phyloP scores from a whole-genome alignment of 495 filamentous ascomycete genomes.

The Cercophora samala region DNA sequence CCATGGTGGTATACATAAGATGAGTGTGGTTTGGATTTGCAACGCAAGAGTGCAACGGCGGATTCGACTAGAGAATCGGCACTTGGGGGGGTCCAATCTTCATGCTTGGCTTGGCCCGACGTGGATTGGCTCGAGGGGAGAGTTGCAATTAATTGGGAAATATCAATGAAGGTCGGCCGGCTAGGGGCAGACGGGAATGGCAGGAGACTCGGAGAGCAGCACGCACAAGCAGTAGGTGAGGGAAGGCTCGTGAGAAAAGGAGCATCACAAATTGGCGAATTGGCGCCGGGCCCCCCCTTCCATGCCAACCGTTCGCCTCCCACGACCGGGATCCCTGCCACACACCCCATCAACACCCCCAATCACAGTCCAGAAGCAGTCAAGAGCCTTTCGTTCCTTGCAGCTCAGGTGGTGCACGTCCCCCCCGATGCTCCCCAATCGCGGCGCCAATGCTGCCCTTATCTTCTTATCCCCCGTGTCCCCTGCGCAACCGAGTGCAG shows the following conservation, averaged over 20 bases:
- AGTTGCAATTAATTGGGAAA: conserved; percentile 14
- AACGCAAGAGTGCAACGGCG: conserved; percentile 10
- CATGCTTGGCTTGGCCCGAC: conserved; percentile 11
- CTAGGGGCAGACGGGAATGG: not conserved
- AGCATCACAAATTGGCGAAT: conserved; percentile 3
- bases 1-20: conserved; percentile 29
- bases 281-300: not conserved
- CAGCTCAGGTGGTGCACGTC: conserved; percentile 5
- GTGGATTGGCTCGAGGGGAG: conserved; percentile 14
- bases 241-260: not conserved
- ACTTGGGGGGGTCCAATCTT: conserved; percentile 1
- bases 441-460: conserved; percentile 1
- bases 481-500: conserved; percentile 8
- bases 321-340: not conserved
- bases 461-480: conserved; percentile 1
- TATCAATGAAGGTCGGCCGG: not conserved
- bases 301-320: not conserved
- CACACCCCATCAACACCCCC: not conserved
- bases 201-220: conserved; percentile 2
- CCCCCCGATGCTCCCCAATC: not conserved
- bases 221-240: too few relatives aligned
- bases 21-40: not conserved
- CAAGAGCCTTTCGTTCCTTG: conserved; percentile 8
- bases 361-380: conserved; percentile 5
- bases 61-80: conserved; percentile 7